Conservation (phyloP, 768 basidiomycete genomes). For the Auriscalpium microsporum region DNA sequence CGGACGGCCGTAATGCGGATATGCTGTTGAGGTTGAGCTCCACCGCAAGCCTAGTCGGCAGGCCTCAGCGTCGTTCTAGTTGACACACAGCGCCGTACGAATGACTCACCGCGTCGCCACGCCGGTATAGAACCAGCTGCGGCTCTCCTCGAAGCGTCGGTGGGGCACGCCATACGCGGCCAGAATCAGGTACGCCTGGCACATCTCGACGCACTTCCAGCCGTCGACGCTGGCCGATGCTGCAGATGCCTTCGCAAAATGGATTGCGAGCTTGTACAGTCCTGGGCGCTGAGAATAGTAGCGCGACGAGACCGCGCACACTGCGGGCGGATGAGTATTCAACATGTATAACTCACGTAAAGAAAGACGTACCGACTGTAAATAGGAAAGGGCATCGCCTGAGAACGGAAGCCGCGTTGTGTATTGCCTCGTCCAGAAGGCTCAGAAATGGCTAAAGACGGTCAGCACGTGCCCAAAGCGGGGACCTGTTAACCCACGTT, state of each 20-base stretch:
- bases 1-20: constrained; percentile 28
- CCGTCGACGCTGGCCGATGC: constrained; percentile 53
- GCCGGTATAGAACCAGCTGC: constrained; percentile 66
- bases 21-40: constrained; percentile 62
- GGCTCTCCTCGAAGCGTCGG: constrained; percentile 60
- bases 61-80: not conserved
- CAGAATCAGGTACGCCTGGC: constrained; percentile 68
- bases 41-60: constrained; percentile 47
- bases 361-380: constrained; percentile 42
- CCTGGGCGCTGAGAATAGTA: constrained; percentile 50
- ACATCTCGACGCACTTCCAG: constrained; percentile 63
- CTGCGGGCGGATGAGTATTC: constrained; percentile 23
- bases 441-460: constrained; percentile 43
- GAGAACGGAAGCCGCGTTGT: constrained; percentile 44
- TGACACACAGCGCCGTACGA: not conserved
- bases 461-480: not conserved
- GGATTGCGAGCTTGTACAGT: constrained; percentile 48
- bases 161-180: constrained; percentile 55
- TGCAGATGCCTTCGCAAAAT: constrained; percentile 55
- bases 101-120: constrained; percentile 50
- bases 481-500: constrained; percentile 31
- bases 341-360: not conserved
- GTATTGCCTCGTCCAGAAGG: constrained; percentile 47
- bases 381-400: constrained; percentile 51
- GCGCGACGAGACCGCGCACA: constrained; percentile 64